Percentiles rank a stretch among this genome's conserved stretches.
Evolutionary conservation across 2,329 filamentous ascomycete genomes (phyloP).

Genomic region (Arachnomyces sp.): DNA sequence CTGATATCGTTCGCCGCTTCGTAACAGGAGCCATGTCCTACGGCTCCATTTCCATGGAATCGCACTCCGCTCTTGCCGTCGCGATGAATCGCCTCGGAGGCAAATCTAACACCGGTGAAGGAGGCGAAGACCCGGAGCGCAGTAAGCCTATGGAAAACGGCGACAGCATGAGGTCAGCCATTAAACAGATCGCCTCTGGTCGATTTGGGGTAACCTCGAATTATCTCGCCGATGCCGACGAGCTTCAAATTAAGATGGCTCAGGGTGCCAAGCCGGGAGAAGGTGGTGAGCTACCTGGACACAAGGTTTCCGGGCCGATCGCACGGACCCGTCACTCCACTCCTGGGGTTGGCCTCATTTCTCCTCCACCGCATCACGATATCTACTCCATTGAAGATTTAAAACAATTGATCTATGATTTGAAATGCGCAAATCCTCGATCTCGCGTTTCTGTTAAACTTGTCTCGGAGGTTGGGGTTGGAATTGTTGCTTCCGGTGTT

Average conservation of each 20-base stretch:
- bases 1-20: conserved; percentile 92
- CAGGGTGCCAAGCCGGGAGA: conserved; percentile 97
- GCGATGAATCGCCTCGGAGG: conserved; percentile 95
- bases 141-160: conserved; percentile 81
- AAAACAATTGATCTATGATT: conserved; percentile 94
- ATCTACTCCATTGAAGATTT: conserved; percentile 98
- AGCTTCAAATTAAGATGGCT: conserved; percentile 98
- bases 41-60: conserved; percentile 97
- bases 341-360: conserved; percentile 91
- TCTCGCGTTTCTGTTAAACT: conserved; percentile 93
- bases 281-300: conserved; percentile 90
- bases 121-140: conserved; percentile 90
- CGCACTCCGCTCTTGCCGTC: conserved; percentile 88
- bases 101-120: conserved; percentile 96
- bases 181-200: conserved; percentile 94
- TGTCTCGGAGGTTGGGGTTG: conserved; percentile 93
- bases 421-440: conserved; percentile 92
- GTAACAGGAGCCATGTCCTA: conserved; percentile 98
- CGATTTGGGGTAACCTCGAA: conserved; percentile 93
- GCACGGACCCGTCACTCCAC: conserved; percentile 93
- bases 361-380: conserved; percentile 91
- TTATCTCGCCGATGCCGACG: conserved; percentile 90
- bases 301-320: conserved; percentile 93
- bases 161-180: conserved; percentile 93
- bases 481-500: conserved; percentile 94